Conservation (phyloP, 345 rosid genomes). For the Gossypium herbaceum region DNA sequence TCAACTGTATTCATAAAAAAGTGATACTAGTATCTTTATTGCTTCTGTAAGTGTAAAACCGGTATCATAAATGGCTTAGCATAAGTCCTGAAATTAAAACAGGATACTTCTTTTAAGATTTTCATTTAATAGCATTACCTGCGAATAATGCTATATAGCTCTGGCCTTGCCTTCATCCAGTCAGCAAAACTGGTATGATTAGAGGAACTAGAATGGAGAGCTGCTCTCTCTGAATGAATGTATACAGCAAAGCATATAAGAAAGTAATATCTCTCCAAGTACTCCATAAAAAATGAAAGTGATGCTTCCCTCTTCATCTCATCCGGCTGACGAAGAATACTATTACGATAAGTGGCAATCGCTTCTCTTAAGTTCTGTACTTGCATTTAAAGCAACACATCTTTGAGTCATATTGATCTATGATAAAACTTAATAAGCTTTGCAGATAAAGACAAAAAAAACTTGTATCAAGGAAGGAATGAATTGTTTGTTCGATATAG, state of each 20-base stretch:
- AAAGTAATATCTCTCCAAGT: conserved; percentile 96
- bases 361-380: conserved; percentile 95
- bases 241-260: conserved; percentile 97
- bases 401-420: neutral
- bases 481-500: neutral
- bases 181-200: conserved; percentile 84
- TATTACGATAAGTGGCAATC: conserved; percentile 83
- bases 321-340: conserved; percentile 89
- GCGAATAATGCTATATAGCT: conserved; percentile 89
- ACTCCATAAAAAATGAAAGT: conserved; percentile 92
- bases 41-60: neutral
- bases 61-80: neutral
- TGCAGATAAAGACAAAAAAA: neutral
- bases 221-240: conserved; percentile 86
- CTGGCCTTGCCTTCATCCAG: conserved; percentile 99
- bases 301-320: conserved; percentile 97
- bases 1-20: neutral
- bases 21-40: neutral
- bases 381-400: conserved; percentile 23
- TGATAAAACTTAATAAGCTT: neutral
- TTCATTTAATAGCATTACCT: conserved; percentile 48
- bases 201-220: conserved; percentile 65
- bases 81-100: neutral
- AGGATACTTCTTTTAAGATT: neutral
- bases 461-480: neutral